phyloP scores from a whole-genome alignment of 176 grass and related monocot genomes.

The Zoysia pacifica region DNA sequence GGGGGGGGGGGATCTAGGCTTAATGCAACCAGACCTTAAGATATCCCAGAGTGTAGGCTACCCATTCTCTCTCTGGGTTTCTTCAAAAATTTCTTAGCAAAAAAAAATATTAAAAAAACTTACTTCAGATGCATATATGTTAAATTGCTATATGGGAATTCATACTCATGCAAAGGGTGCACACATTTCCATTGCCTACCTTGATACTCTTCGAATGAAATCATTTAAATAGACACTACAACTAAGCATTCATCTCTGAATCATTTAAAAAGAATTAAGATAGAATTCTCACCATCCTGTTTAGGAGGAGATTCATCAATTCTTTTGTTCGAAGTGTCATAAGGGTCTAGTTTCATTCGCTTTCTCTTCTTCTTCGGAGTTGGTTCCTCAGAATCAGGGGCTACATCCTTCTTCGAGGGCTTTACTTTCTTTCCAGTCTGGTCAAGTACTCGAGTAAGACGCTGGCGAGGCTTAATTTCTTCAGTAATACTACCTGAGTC shows the following conservation, averaged over 20 bases:
- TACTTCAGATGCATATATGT: not conserved
- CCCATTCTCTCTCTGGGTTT: not conserved
- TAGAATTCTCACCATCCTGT: conserved; percentile 41
- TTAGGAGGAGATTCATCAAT: conserved; percentile 65
- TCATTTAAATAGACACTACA: not conserved
- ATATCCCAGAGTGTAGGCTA: not conserved
- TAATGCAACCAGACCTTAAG: conserved; percentile 14
- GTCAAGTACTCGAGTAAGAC: conserved; percentile 61
- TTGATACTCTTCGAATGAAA: not conserved
- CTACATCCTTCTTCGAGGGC: conserved; percentile 56
- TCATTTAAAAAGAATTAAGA: not conserved
- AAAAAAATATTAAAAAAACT: not conserved
- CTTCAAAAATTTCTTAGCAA: not conserved
- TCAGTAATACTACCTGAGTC: conserved; percentile 34
- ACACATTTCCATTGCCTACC: not conserved
- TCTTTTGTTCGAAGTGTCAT: conserved; percentile 87
- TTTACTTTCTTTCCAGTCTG: conserved; percentile 77
- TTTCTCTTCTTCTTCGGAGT: conserved; percentile 67
- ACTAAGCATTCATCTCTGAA: conserved; percentile 6
- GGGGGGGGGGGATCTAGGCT: not conserved
- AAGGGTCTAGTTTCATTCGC: conserved; percentile 79
- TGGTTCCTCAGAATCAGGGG: conserved; percentile 47
- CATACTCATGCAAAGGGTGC: not conserved
- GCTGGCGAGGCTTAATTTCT: conserved; percentile 49
- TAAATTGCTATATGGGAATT: conserved; percentile 3